These are phyloP conservation scores for Leccinum incarnatum DNA, from an alignment of 768 basidiomycete species.

Conservation along the genomic window DNA sequence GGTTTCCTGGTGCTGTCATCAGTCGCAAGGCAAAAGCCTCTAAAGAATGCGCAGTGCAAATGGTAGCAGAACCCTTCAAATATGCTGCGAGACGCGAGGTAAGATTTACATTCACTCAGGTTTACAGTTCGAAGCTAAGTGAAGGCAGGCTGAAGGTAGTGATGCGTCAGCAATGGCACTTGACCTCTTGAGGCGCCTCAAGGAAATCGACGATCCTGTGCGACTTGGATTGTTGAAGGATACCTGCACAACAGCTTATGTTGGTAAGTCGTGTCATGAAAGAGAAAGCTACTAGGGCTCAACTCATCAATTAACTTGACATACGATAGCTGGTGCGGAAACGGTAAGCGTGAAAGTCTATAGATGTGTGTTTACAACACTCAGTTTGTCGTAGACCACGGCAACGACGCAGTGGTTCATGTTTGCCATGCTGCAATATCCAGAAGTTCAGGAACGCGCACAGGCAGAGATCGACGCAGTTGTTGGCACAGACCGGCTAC, in stretches of 20 bases:
- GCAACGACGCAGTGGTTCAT: slow-evolving; percentile 25
- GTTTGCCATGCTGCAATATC: slow-evolving; percentile 32
- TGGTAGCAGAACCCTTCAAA: slow-evolving; percentile 19
- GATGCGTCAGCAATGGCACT: slow-evolving; percentile 12
- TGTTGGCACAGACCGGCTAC: slow-evolving; percentile 29
- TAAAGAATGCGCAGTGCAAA: slow-evolving; percentile 3
- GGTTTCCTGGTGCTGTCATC: slow-evolving; percentile 28
- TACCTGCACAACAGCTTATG: slow-evolving; percentile 10
- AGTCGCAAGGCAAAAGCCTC: slow-evolving; percentile 20
- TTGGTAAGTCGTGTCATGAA: slow-evolving; percentile 12
- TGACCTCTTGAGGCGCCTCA: slow-evolving; percentile 4
- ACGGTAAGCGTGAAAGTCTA: slow-evolving; percentile 5
- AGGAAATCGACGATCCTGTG: slow-evolving; percentile 3
- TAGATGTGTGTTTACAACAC: neutral
- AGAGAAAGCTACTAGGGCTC: neutral
- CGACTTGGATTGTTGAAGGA: slow-evolving; percentile 13
- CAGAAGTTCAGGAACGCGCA: slow-evolving; percentile 31
- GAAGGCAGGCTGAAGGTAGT: slow-evolving; percentile 11
- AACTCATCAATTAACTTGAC: neutral
- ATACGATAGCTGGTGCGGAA: slow-evolving; percentile 19
- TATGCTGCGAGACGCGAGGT: slow-evolving; percentile 13
- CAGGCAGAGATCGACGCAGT: slow-evolving; percentile 29
- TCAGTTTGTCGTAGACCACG: slow-evolving; percentile 3
- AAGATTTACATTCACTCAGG: neutral
- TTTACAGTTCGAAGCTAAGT: neutral